Base-by-base conservation (phyloP, 2,329 filamentous ascomycete species). In the Zymoseptoria ardabiliae region DNA sequence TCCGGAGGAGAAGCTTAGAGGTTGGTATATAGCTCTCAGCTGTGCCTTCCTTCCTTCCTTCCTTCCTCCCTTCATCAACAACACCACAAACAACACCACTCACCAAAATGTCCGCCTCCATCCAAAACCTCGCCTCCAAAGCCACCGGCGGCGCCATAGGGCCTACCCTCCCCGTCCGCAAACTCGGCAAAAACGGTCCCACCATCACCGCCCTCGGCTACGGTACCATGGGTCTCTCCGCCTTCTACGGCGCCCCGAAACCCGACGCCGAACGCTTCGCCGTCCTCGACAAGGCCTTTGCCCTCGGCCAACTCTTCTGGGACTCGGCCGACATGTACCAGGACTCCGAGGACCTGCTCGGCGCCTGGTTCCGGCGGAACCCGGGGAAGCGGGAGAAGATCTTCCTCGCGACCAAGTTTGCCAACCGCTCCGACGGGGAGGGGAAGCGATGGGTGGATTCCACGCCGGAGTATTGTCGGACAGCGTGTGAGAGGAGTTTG, bases 361-460 rank as follows among this genome's bases (percentile, higher is more conserved):
- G 77, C 60, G 73, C 65, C 57, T 73, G 72, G 72, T 74, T 74
- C 68, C 69, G 71, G 62, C 58, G 62, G 19, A 78, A 81, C 63
- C 78, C 80, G 0, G 77, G 75, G 55, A 77, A 77, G 58, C 74
- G 79, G 20, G 70, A 77, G 61, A 71, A 79, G 61, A 77, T 81
- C 66, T 81, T 81, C 69, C 71, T 81, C 17, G 79, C 80, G 0
- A 78, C 80, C 65, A 83, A 84, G 68, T 84, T 83, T 66, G 81
- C 72, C 53, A 75, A 77, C 59, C 60, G 60, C 50, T 23, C 54
- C 11, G 77, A 76, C 5, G 73, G 75, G 28, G 72, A 80, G 55
- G 69, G 73, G 8, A 65, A 58, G 4, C 68, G 70, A 13, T 64
- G 55, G 8, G 69, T 77, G n/a, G 71, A 78, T 60, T 73, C 70